A percentile compares a stretch with the other conserved stretches of the same genome.
Evolutionary conservation across 805 yeast species (phyloP).

Genomic region (Lachancea waltii): DNA sequence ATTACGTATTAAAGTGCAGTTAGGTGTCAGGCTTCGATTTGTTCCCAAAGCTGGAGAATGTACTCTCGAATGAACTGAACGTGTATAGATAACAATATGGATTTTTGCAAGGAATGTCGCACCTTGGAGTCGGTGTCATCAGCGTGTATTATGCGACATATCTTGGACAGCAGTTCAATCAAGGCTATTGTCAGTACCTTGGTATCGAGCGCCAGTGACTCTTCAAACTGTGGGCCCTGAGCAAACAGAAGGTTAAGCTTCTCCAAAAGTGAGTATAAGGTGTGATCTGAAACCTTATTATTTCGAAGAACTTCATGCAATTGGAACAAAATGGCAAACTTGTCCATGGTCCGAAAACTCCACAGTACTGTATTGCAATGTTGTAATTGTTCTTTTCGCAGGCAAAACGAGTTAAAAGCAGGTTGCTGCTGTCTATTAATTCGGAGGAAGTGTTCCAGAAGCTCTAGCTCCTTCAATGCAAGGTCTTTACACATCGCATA

Average conservation of each 20-base stretch:
- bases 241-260: slow-evolving; percentile 9
- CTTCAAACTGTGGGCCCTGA: slow-evolving; percentile 3
- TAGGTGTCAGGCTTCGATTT: background rate
- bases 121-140: slow-evolving; percentile 3
- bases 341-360: slow-evolving; percentile 5
- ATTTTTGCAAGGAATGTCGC: slow-evolving; percentile 6
- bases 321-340: slow-evolving; percentile 6
- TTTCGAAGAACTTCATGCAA: slow-evolving; percentile 4
- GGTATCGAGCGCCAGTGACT: slow-evolving; percentile 5
- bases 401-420: slow-evolving; percentile 12
- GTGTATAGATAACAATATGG: slow-evolving; percentile 4
- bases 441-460: slow-evolving; percentile 13
- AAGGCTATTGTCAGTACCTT: slow-evolving; percentile 8
- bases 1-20: background rate
- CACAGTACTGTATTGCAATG: slow-evolving; percentile 9
- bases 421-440: slow-evolving; percentile 12
- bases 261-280: slow-evolving; percentile 10
- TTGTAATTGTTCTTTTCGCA: slow-evolving; percentile 9
- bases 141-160: slow-evolving; percentile 7
- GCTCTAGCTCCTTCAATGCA: slow-evolving; percentile 1
- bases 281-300: slow-evolving; percentile 5
- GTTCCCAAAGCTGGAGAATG: slow-evolving; percentile 3
- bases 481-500: slow-evolving; percentile 2
- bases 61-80: slow-evolving; percentile 6
- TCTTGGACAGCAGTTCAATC: slow-evolving; percentile 8